Evolutionary conservation across 768 basidiomycete species (phyloP).

Genomic region (Rhodotorula kratochvilovae): DNA sequence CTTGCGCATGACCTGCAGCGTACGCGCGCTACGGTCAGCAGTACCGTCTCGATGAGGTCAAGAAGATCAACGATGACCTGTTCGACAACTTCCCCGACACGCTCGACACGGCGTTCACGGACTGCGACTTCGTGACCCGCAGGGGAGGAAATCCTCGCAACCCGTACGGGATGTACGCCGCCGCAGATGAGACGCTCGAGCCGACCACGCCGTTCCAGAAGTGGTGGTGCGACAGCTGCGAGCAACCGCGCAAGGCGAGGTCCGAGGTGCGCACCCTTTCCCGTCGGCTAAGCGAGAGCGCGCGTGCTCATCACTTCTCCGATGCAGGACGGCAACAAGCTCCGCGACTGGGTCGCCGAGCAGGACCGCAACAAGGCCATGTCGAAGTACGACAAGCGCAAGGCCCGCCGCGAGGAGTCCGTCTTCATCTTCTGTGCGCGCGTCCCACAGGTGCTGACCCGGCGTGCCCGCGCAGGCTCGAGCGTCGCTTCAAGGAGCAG

Average conservation of each 20-base stretch:
- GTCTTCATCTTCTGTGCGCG: not conserved
- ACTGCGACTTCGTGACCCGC: not conserved
- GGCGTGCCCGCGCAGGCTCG: not conserved
- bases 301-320: not conserved
- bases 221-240: not conserved
- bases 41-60: not conserved
- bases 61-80: not conserved
- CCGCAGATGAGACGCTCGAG: not conserved
- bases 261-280: not conserved
- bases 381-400: not conserved
- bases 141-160: not conserved
- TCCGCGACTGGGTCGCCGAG: not conserved
- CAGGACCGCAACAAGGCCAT: not conserved
- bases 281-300: not conserved
- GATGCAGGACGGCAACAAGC: not conserved
- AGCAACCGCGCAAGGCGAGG: not conserved
- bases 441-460: too few relatives aligned
- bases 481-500: not conserved
- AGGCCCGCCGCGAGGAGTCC: not conserved
- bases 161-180: not conserved
- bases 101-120: not conserved
- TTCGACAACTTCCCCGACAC: not conserved
- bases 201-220: not conserved
- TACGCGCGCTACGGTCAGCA: not conserved
- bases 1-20: too few relatives aligned